phyloP scores from a whole-genome alignment of 805 yeast genomes.

The Metschnikowia matae region DNA sequence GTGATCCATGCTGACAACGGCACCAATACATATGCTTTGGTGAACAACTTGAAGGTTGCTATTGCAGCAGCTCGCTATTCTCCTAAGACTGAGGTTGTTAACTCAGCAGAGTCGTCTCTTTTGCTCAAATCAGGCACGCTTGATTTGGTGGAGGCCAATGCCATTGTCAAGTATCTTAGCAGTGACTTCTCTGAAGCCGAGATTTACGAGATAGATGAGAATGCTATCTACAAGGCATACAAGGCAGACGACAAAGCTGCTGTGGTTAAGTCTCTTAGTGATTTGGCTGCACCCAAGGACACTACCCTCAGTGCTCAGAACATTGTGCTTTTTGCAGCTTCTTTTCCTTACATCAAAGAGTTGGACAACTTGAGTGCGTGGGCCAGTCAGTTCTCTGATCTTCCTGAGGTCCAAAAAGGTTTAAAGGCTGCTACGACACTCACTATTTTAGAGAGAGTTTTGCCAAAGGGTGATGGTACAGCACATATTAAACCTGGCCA shows the following conservation, averaged over 20 bases:
- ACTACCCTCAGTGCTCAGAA: conserved; percentile 45
- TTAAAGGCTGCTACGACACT: conserved; percentile 43
- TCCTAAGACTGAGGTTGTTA: conserved; percentile 15
- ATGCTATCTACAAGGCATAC: conserved; percentile 37
- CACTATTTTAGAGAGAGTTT: conserved; percentile 40
- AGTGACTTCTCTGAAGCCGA: conserved; percentile 40
- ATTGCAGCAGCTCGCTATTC: conserved; percentile 20
- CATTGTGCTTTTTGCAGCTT: conserved; percentile 55
- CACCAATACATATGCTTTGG: conserved; percentile 19
- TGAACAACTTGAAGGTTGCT: conserved; percentile 24
- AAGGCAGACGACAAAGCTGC: conserved; percentile 30
- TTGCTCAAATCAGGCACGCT: conserved; percentile 35
- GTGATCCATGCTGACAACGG: conserved; percentile 17
- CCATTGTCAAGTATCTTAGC: conserved; percentile 62
- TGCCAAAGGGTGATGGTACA: conserved; percentile 39
- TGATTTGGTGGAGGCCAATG: conserved; percentile 59
- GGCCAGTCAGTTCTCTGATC: conserved; percentile 38
- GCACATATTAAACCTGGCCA: conserved; percentile 30
- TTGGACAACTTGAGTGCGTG: conserved; percentile 25
- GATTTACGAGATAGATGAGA: conserved; percentile 42
- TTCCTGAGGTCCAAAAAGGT: conserved; percentile 42
- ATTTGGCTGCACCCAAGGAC: conserved; percentile 13
- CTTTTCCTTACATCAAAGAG: conserved; percentile 41
- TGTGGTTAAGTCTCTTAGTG: conserved; percentile 11
- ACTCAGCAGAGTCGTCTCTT: conserved; percentile 23